These are phyloP conservation scores for Discostella pseudostelligera DNA, from an alignment of 108 stramenopile species.

Conservation along the genomic window DNA sequence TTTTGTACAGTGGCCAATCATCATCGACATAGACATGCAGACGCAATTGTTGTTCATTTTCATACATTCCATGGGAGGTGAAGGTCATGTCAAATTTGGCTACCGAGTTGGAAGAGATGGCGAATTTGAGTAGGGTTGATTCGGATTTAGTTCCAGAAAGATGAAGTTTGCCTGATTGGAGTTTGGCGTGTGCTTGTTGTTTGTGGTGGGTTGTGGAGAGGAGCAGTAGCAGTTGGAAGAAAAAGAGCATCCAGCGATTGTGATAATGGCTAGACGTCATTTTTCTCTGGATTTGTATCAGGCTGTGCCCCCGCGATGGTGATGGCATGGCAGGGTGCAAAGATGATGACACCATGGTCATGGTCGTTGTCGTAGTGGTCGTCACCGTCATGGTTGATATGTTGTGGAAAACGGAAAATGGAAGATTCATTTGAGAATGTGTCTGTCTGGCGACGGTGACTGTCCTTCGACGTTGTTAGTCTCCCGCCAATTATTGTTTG, in stretches of 20 bases:
- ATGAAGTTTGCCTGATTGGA: slow-evolving; percentile 51
- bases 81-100: slow-evolving; percentile 34
- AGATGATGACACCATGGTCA: too few species aligned
- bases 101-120: slow-evolving; percentile 45
- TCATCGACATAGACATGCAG: slow-evolving; percentile 64
- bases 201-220: not conserved
- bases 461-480: too few species aligned
- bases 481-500: too few species aligned
- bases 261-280: not conserved
- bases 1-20: slow-evolving; percentile 57
- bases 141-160: slow-evolving; percentile 68
- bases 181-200: slow-evolving; percentile 36
- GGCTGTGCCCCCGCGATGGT: too few species aligned
- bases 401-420: too few species aligned
- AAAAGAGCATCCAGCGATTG: not conserved
- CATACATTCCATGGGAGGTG: slow-evolving; percentile 56
- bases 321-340: too few species aligned
- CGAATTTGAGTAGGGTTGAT: slow-evolving; percentile 68
- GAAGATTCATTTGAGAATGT: too few species aligned
- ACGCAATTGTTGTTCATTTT: slow-evolving; percentile 47
- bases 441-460: too few species aligned
- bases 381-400: too few species aligned
- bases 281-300: too few species aligned
- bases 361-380: too few species aligned
- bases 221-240: not conserved